These are phyloP conservation scores for Anastatica hierochuntica DNA, from an alignment of 345 rosid genomes.

Conservation along the genomic window DNA sequence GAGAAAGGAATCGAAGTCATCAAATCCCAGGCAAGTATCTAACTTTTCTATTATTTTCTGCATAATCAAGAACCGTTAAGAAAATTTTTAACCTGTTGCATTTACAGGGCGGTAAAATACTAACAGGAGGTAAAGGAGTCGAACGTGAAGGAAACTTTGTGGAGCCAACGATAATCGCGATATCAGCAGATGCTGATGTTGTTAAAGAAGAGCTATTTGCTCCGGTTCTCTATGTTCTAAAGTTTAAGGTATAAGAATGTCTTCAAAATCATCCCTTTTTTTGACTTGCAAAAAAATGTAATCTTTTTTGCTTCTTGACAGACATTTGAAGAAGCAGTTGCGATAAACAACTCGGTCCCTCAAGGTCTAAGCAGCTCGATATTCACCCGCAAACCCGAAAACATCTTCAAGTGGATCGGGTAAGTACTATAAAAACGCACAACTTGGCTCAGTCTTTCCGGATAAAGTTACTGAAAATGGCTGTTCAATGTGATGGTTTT, in stretches of 20 bases:
- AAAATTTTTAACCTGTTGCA: background rate
- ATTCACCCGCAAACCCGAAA: slow-evolving; percentile 66
- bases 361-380: slow-evolving; percentile 96
- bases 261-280: background rate
- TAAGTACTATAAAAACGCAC: too few species aligned
- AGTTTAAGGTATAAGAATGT: slow-evolving; percentile 54
- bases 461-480: background rate
- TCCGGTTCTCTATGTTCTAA: slow-evolving; percentile 80
- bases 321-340: slow-evolving; percentile 78
- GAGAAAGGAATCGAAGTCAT: slow-evolving; percentile 74
- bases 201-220: slow-evolving; percentile 92
- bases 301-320: slow-evolving; percentile 21
- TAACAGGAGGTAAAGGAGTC: slow-evolving; percentile 62
- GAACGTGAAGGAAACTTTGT: slow-evolving; percentile 84
- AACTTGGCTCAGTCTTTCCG: background rate
- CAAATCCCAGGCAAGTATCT: slow-evolving; percentile 67
- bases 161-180: slow-evolving; percentile 90
- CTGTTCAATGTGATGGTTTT: background rate
- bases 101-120: slow-evolving; percentile 78
- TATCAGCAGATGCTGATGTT: slow-evolving; percentile 51
- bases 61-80: background rate
- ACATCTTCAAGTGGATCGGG: slow-evolving; percentile 92
- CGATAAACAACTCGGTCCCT: slow-evolving; percentile 85
- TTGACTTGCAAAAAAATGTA: background rate
- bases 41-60: background rate